Base-by-base conservation (phyloP, 2,329 filamentous ascomycete genomes). In the Ophiognomonia clavigignenti-juglandacearum region DNA sequence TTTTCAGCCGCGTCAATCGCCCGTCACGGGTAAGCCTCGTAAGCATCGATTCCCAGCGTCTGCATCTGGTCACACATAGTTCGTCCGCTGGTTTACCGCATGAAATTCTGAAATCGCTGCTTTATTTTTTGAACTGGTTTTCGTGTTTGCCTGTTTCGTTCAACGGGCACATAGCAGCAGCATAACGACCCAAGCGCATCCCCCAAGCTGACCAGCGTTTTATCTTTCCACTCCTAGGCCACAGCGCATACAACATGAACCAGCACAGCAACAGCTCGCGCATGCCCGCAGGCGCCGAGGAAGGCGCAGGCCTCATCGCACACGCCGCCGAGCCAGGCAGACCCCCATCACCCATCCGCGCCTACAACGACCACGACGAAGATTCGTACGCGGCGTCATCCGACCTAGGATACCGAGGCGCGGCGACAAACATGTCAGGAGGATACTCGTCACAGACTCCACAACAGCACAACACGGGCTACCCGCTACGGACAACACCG, bases 21-120 rank as follows among this genome's bases (percentile, higher is more conserved):
- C 65, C 16, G 69, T 68, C 48, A 65, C 66, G 2, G 59, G 57
- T 24, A 57, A 69, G 50, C 69, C 68, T 51, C 64, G 67, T 39
- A 52, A 52, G 50, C 46, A 43, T 13, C 44, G 43, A 35, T 38
- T 39, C 36, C 60, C 19, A 32, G 38, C 39, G 32, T 34, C 47
- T 45, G 45, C 31, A 35, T 41, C 39, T 37, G 39, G 50, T 46
- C 49, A 39, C 42, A 37, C 40, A 23, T 41, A 6, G 22, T 39
- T 23, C n/a, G n/a, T n/a, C n/a, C n/a, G n/a, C n/a, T n/a, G n/a
- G n/a, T n/a, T n/a, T n/a, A n/a, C n/a, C n/a, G n/a, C n/a, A n/a
- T n/a, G n/a, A n/a, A n/a, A n/a, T n/a, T n/a, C n/a, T n/a, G n/a
- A n/a, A n/a, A n/a, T n/a, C n/a, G n/a, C n/a, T n/a, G n/a, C n/a